These are phyloP conservation scores for Wickerhamomyces chaumierensis DNA, from an alignment of 805 yeast species.

Conservation along the genomic window DNA sequence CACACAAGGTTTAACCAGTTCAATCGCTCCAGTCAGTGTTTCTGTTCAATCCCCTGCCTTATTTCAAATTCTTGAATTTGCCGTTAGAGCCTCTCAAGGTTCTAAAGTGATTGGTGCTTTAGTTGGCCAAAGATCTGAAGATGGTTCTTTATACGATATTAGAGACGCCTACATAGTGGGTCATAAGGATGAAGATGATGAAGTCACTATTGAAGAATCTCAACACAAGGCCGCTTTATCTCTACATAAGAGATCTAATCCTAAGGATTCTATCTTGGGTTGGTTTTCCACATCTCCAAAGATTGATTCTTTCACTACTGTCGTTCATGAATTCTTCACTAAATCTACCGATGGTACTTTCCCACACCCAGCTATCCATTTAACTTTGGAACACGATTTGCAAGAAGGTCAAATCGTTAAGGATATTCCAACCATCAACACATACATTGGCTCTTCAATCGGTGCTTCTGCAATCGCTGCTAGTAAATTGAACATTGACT, in stretches of 20 bases:
- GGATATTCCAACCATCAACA: conserved; percentile 39
- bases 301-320: conserved; percentile 61
- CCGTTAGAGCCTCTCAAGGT: conserved; percentile 44
- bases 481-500: conserved; percentile 24
- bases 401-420: conserved; percentile 29
- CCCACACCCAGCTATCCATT: conserved; percentile 71
- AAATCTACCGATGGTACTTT: conserved; percentile 57
- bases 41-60: conserved; percentile 59
- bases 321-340: conserved; percentile 71
- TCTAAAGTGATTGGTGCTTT: conserved; percentile 72
- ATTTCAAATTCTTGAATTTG: conserved; percentile 65
- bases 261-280: conserved; percentile 69
- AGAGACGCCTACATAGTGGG: conserved; percentile 76
- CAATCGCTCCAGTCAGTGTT: conserved; percentile 36
- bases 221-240: conserved; percentile 62
- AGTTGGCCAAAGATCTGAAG: conserved; percentile 74
- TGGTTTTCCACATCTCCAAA: conserved; percentile 64
- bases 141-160: conserved; percentile 64
- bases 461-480: conserved; percentile 39
- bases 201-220: conserved; percentile 66
- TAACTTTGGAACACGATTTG: conserved; percentile 48
- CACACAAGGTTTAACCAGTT: conserved; percentile 15
- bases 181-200: conserved; percentile 62
- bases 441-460: conserved; percentile 71
- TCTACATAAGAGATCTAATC: conserved; percentile 66